Percentiles rank a stretch among this genome's conserved stretches.
Evolutionary conservation across 768 basidiomycete genomes (phyloP).

Genomic region (Hygrophorus russula): DNA sequence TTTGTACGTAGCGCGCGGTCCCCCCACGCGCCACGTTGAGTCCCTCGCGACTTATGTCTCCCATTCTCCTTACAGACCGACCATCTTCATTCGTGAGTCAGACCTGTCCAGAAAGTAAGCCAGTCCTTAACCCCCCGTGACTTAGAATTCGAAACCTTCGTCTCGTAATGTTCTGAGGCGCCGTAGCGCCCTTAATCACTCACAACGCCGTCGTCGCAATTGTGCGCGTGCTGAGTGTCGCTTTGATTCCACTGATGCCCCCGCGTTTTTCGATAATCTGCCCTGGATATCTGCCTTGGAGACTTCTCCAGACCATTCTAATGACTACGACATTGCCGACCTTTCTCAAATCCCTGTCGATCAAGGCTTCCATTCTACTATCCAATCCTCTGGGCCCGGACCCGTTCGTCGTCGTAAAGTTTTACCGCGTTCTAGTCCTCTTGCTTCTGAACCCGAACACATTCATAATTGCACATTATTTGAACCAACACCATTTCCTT

Average conservation of each 20-base stretch:
- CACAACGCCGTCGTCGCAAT: not conserved
- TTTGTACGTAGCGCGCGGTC: not conserved
- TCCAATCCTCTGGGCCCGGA: conserved; percentile 23
- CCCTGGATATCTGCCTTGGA: conserved; percentile 61
- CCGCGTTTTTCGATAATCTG: conserved; percentile 44
- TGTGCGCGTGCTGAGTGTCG: conserved; percentile 17
- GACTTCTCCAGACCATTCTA: conserved; percentile 25
- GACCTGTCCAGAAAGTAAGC: not conserved
- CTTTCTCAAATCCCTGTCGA: conserved; percentile 42
- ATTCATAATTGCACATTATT: not conserved
- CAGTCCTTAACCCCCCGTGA: not conserved
- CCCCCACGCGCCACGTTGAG: conserved; percentile 5
- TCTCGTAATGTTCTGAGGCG: conserved; percentile 22
- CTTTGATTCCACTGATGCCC: conserved; percentile 18
- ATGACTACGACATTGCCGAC: conserved; percentile 50
- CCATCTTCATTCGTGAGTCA: conserved; percentile 5
- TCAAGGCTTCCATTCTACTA: not conserved
- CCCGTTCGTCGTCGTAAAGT: conserved; percentile 52
- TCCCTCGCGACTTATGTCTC: conserved; percentile 13
- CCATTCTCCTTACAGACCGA: conserved; percentile 12
- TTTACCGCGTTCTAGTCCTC: conserved; percentile 38
- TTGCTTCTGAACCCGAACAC: conserved; percentile 30
- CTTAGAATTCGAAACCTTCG: conserved; percentile 2
- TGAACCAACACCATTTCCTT: not conserved
- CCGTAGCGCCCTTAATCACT: not conserved